Evolutionary conservation across 116 monocot genomes (phyloP), one percentile per base, ranked within the genome.

Genomic region (Iris pallida): DNA sequence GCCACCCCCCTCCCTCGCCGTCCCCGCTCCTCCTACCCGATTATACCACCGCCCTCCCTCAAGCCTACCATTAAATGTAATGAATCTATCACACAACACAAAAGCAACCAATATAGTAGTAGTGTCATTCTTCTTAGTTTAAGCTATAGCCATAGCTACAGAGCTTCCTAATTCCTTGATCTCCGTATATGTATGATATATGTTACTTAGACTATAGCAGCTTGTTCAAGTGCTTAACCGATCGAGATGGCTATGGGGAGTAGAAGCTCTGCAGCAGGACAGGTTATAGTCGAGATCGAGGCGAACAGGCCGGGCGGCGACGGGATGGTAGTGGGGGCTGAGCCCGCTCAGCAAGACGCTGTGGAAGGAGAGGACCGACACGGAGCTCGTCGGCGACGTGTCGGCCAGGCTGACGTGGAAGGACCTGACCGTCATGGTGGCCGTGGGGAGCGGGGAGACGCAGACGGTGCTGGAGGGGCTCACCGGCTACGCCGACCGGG

Each of bases 261-360:
- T 30, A 55, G 65, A 67, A 63, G 42, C 67, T 52, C 63, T 5
- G 68, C 76, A 15, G n/a, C n/a, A 41, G 78, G 68, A 45, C 68
- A 72, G 59, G 84, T 76, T 53, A 79, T 84, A 75, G 72, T 72
- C 63, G 92, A 86, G 70, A 79, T 86, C 20, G 86, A 79, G 59
- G 57, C 80, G 8, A 73, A 47, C 45, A 74, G 71, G 55, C 73
- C 82, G 13, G 56, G 71, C 8, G 75, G 64, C 56, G 73, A 62
- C 19, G 64, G 70, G 12, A 52, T 80, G 8, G 65, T 58, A 20
- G 70, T 58, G 10, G 71, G 79, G 81, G 16, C 71, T 94, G 64
- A 94, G 94, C 73, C 90, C 90, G 8, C 75, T 94, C 20, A 90
- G 94, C 65, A 90, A 90, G 79, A 88, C 94, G 10, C 78, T 94